Evolutionary conservation across 1,139 yeast species (phyloP), one percentile per base, ranked within the genome.

Genomic region (Scheffersomyces cryptocercus): DNA sequence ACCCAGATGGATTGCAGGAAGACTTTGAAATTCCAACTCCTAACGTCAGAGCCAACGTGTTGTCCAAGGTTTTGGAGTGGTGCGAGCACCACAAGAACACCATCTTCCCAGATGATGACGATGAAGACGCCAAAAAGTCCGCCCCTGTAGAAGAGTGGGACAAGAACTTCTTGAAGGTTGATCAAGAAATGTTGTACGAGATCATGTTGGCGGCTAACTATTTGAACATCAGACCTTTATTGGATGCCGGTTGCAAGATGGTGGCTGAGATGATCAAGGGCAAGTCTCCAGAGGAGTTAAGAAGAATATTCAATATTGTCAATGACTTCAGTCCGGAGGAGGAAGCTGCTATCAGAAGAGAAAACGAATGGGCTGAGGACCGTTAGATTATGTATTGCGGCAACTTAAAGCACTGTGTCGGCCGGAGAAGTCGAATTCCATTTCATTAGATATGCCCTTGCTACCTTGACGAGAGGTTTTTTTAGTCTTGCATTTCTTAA

Each of bases 341-440:
- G 67, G 99, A 93, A 70, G 97, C 95, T 39, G 98, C 97, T 44
- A 93, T 95, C 55, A 85, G 95, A 62, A 82, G 97, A 60, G 99
- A 93, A 68, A 93, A 93, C 64, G 99, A 93, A 67, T 93, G 99
- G 99, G 99, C 99, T 20, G 99, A 93, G 66, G 99, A 93, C 66
- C 90, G 97, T 62, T 90, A 65, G 65, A 6, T 16, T 16, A 16
- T 20, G 26, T 20, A 7, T 6, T 20, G 26, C 7, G 26, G 26
- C 9, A 8, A 6, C 20, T 2, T 13, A 16, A 16, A 16, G 20
- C 20, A 16, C 20, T 16, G 20, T 16, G 6, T 13, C 14, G 14
- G 6, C 6, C 20, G 6, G 6, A 5, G 20, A 16, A 16, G 20
- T 16, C 20, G 20, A 16, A 16, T 16, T 16, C 20, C 20, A 3